A percentile compares a stretch with the other conserved stretches of the same genome.
Evolutionary conservation across 208 protist genomes (phyloP).

Genomic region (Hexamita inflata): DNA sequence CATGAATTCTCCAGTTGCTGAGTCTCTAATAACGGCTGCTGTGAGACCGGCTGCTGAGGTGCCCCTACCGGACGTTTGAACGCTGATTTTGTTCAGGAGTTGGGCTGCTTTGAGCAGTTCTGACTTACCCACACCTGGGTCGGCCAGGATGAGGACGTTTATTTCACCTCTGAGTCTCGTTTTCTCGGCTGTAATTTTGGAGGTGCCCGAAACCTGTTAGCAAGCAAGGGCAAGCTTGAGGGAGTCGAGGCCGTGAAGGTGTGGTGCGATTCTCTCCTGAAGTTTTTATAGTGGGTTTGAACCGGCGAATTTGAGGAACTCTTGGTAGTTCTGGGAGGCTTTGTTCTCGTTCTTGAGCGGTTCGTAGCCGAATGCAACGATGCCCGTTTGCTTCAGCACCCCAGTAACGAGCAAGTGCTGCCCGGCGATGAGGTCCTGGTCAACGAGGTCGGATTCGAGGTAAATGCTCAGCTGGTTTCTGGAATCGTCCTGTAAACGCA

Average conservation of each 20-base stretch:
- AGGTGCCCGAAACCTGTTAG: neutral
- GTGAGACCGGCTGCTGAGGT: slow-evolving; percentile 61
- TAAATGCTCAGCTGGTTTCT: neutral
- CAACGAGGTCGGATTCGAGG: neutral
- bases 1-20: slow-evolving; percentile 72
- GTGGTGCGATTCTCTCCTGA: neutral
- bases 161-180: slow-evolving; percentile 73
- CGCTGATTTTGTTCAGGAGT: slow-evolving; percentile 36
- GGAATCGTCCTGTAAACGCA: neutral
- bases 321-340: neutral
- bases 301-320: neutral
- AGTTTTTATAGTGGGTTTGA: neutral
- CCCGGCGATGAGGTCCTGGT: slow-evolving; percentile 12
- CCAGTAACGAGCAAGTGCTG: neutral
- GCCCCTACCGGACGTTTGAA: slow-evolving; percentile 97
- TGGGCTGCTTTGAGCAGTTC: slow-evolving; percentile 5
- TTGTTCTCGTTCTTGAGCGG: neutral
- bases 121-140: slow-evolving; percentile 57
- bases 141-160: slow-evolving; percentile 96
- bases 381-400: no score
- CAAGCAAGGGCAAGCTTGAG: neutral
- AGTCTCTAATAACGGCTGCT: slow-evolving; percentile 50
- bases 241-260: neutral
- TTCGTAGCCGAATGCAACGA: neutral
- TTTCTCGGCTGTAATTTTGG: neutral